Base-by-base conservation (phyloP, 2,329 filamentous ascomycete genomes). In the Beauveria scarabaeidicola region DNA sequence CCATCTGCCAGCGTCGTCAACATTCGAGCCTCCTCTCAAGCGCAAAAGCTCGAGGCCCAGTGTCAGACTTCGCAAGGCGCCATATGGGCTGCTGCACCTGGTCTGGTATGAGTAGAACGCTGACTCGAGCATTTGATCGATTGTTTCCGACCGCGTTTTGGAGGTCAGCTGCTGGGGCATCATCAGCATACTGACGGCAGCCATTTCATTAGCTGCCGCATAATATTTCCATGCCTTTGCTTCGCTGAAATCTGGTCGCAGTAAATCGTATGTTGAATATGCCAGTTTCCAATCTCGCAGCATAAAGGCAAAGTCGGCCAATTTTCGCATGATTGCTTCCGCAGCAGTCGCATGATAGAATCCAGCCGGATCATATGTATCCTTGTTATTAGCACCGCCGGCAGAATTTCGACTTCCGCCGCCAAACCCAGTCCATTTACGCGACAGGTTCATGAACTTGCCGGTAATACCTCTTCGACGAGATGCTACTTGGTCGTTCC, bases 161-260 rank as follows among this genome's bases (percentile, higher is more conserved):
- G 88, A 85, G 2, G 85, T 86, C 63, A 89, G 77, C 17, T 82
- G 81, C 62, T 89, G 83, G 0, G 90, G 86, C 67, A 88, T 86
- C 62, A 99, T 81, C 38, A 99, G 81, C 44, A 90, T 83, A 67
- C 90, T 90, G 13, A 97, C 76, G 5, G 90, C 92, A 32, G 89
- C 88, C 93, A 99, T 97, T 76, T 99, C 94, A 71, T 96, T 93
- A 1, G 90, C 88, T 3, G 90, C 93, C 0, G 94, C 94, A 70
- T 97, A 91, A 69, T 97, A 90, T 66, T 85, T 90, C 94, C 94
- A 99, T 1, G 94, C 95, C 72, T 97, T 97, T 70, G 97, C 92
- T 69, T 94, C 94, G 69, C 85, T 87, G 72, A 93, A 99, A 71
- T 99, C 95, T 8, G 87, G 83, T 57, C 91, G 85, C 9, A 99